These are phyloP conservation scores for Trichoderma hamatum DNA, from an alignment of 2,329 filamentous ascomycete genomes.

Conservation along the genomic window DNA sequence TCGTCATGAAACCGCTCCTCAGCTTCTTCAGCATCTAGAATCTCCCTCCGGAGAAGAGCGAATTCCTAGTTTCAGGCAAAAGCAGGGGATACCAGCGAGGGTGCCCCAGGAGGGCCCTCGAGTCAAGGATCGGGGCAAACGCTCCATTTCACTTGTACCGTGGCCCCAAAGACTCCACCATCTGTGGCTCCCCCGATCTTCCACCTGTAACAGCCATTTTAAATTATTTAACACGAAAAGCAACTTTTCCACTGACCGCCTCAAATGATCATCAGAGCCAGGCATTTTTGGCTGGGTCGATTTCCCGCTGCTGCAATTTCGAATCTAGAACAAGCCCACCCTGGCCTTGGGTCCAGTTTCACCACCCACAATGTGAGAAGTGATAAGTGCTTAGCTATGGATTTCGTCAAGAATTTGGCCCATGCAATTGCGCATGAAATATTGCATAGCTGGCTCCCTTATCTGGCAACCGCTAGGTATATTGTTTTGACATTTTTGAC, in stretches of 20 bases:
- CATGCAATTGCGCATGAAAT: neutral
- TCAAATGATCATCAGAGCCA: neutral
- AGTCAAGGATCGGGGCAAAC: constrained; percentile 12
- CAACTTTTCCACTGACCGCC: neutral
- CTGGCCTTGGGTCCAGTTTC: neutral
- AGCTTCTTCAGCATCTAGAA: neutral
- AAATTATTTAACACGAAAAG: neutral
- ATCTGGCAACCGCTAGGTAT: neutral
- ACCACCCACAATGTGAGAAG: neutral
- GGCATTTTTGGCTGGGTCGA: neutral
- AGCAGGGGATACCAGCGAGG: constrained; percentile 8
- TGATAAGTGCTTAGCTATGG: neutral
- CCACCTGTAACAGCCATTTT: constrained; percentile 11
- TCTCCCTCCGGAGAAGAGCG: neutral
- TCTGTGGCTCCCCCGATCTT: constrained; percentile 1
- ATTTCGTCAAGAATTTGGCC: neutral
- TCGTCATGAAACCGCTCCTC: neutral
- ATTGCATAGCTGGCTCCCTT: neutral
- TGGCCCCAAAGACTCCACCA: constrained; percentile 12
- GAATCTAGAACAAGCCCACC: constrained; percentile 1
- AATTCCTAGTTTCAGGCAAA: neutral
- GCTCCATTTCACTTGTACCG: neutral
- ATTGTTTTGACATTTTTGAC: neutral
- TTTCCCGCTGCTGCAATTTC: neutral
- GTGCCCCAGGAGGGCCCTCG: neutral